phyloP scores from a whole-genome alignment of 306 rosid species.

The Cucumis hystrix region DNA sequence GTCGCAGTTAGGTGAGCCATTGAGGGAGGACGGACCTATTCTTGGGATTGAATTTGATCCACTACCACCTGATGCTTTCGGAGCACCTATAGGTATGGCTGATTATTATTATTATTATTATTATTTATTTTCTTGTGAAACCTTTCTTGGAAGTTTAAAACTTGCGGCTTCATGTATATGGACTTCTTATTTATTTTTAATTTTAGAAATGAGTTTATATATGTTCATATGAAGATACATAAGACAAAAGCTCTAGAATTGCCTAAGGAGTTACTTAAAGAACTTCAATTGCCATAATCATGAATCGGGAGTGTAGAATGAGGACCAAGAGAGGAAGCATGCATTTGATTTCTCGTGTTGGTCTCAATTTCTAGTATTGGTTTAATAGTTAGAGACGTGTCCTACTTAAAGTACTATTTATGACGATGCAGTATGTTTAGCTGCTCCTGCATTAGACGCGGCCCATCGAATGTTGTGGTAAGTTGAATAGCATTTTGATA shows the following conservation, averaged over 20 bases:
- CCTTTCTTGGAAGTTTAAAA: not conserved
- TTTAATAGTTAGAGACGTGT: not conserved
- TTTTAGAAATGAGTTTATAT: not conserved
- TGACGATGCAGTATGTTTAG: not conserved
- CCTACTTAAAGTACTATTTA: not conserved
- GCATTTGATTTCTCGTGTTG: not conserved
- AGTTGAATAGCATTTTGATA: not conserved
- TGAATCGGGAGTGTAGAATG: not conserved
- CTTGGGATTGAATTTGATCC: slow-evolving; percentile 88
- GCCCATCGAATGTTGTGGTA: not conserved
- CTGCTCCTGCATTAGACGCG: not conserved
- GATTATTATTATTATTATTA: not conserved
- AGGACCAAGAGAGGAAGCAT: not conserved
- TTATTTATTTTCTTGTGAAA: not conserved
- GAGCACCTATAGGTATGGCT: slow-evolving; percentile 69
- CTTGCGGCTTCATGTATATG: not conserved
- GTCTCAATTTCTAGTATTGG: not conserved
- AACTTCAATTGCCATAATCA: not conserved
- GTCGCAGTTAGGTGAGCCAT: slow-evolving; percentile 83
- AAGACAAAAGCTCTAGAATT: not conserved
- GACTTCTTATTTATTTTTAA: not conserved
- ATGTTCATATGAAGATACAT: not conserved
- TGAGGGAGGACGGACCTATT: slow-evolving; percentile 87
- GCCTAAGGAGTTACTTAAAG: not conserved
- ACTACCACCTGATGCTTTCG: slow-evolving; percentile 95